These are phyloP conservation scores for Dunaliella primolecta DNA, from an alignment of 139 green algal genomes.

Conservation along the genomic window DNA sequence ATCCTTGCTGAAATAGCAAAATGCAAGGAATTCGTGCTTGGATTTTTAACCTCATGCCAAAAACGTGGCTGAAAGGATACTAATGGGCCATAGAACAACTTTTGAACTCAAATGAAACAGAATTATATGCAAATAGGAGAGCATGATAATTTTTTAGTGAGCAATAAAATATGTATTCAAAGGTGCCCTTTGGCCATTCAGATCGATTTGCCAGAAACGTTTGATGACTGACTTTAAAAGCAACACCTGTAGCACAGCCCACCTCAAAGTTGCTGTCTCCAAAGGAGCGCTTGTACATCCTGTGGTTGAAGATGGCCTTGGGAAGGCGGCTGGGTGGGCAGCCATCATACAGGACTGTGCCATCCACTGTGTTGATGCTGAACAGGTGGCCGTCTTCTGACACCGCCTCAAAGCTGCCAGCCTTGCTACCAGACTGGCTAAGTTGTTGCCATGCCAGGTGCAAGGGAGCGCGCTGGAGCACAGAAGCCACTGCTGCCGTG, in stretches of 20 bases:
- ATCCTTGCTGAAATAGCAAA: not conserved
- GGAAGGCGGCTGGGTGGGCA: constrained; percentile 36
- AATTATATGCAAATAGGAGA: too few species aligned
- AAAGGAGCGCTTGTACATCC: constrained; percentile 47
- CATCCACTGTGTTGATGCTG: constrained; percentile 49
- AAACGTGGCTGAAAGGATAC: too few species aligned
- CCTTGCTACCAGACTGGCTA: constrained; percentile 4
- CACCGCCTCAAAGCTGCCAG: constrained; percentile 37
- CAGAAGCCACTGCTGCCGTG: constrained; percentile 7
- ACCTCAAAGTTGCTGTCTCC: constrained; percentile 48
- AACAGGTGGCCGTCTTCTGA: constrained; percentile 35
- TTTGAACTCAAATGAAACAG: too few species aligned
- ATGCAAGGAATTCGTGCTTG: not conserved
- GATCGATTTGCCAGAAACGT: too few species aligned
- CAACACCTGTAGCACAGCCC: not conserved
- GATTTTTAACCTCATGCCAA: too few species aligned
- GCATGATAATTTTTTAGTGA: too few species aligned
- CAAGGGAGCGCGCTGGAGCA: not conserved
- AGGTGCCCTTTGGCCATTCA: too few species aligned
- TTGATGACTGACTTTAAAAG: not conserved
- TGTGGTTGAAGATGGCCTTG: constrained; percentile 35
- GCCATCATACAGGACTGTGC: constrained; percentile 34
- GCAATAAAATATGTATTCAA: too few species aligned
- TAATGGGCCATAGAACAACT: too few species aligned
- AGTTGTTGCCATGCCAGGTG: not conserved